Evolutionary conservation across 2,329 filamentous ascomycete genomes (phyloP).

Genomic region (Alternaria ventricosa): DNA sequence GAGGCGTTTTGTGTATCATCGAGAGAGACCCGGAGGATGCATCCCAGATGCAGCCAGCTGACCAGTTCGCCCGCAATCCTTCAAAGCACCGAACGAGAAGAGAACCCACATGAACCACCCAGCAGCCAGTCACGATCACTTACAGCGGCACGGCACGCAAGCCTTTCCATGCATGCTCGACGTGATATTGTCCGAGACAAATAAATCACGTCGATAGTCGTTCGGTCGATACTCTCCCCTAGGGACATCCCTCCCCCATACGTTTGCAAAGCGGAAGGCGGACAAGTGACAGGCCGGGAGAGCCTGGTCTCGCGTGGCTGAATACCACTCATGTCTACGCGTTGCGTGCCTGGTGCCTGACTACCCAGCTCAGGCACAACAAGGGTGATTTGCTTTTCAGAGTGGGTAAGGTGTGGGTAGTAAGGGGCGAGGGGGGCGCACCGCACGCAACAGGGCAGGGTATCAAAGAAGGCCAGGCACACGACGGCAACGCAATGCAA

Average conservation of each 20-base stretch:
- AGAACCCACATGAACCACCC: background rate
- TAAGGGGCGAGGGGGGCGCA: background rate
- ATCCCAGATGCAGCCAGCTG: background rate
- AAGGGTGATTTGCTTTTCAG: background rate
- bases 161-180: background rate
- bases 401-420: background rate
- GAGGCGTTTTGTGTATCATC: background rate
- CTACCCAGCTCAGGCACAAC: background rate
- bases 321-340: background rate
- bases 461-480: background rate
- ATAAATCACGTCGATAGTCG: background rate
- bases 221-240: background rate
- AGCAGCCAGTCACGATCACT: background rate
- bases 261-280: background rate
- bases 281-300: conserved; percentile 11
- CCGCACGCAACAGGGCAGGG: background rate
- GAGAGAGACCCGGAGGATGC: background rate
- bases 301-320: conserved; percentile 10
- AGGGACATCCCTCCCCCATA: conserved; percentile 5
- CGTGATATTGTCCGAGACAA: conserved; percentile 1
- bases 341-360: background rate
- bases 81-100: background rate
- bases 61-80: background rate
- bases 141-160: conserved; percentile 2
- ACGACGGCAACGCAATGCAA: background rate